Percentiles rank a stretch among this genome's conserved stretches.
Evolutionary conservation across 306 rosid species (phyloP).

Genomic region (Canavalia ensiformis): DNA sequence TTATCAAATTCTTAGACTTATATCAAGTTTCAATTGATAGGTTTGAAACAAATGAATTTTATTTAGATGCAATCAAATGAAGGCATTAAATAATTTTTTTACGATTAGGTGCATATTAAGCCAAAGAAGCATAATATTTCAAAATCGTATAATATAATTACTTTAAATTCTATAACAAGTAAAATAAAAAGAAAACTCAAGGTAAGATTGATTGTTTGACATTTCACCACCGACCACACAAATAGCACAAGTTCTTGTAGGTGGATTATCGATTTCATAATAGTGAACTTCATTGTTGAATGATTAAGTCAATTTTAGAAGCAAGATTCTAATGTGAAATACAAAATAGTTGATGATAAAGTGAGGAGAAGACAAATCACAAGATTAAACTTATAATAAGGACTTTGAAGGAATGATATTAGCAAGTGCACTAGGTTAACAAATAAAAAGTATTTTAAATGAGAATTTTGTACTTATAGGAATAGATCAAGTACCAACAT

Average conservation of each 20-base stretch:
- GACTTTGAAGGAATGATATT: too few species aligned
- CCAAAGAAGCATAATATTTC: constrained; percentile 11
- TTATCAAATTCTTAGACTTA: constrained; percentile 83
- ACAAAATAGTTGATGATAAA: background rate
- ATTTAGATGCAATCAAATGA: constrained; percentile 35
- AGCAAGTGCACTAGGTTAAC: too few species aligned
- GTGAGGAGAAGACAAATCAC: constrained; percentile 34
- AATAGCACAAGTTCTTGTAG: constrained; percentile 98
- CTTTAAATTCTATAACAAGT: background rate
- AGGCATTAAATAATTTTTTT: constrained; percentile 17
- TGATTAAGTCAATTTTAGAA: constrained; percentile 27
- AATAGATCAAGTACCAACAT: too few species aligned
- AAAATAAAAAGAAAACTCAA: background rate
- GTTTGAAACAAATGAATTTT: constrained; percentile 94
- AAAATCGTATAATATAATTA: background rate
- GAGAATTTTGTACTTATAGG: too few species aligned
- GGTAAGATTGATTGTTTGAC: constrained; percentile 52
- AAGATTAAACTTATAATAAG: constrained; percentile 46
- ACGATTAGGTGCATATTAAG: constrained; percentile 34
- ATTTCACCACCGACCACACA: constrained; percentile 95
- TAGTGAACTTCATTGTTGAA: constrained; percentile 77
- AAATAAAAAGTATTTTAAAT: too few species aligned
- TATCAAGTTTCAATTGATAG: constrained; percentile 96
- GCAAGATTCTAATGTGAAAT: background rate
- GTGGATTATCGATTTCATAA: constrained; percentile 80